phyloP scores from a whole-genome alignment of 2,329 filamentous ascomycete species.

The Neopestalotiopsis clavispora region DNA sequence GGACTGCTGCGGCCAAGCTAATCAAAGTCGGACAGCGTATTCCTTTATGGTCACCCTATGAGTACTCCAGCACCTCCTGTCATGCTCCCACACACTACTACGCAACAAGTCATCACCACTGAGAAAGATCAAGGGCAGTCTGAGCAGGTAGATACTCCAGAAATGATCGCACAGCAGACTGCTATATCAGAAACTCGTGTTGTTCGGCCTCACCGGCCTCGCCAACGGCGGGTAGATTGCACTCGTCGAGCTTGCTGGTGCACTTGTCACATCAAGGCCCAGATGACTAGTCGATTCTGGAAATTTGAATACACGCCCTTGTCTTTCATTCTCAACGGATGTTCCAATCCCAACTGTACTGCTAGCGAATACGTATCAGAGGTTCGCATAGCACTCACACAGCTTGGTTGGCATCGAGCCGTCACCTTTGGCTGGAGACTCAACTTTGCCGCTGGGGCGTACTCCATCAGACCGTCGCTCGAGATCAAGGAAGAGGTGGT shows the following conservation, averaged over 20 bases:
- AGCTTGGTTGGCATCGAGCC: conserved; percentile 10
- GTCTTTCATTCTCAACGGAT: conserved; percentile 2
- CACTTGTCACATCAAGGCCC: neutral
- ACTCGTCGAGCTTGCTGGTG: neutral
- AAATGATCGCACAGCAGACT: neutral
- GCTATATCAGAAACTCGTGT: no score
- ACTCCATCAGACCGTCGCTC: neutral
- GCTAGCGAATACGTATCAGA: neutral
- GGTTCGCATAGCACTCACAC: neutral
- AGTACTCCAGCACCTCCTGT: neutral
- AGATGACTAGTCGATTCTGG: neutral
- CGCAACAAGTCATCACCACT: neutral
- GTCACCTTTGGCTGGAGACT: neutral
- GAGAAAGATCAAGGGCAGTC: neutral
- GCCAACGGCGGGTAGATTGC: neutral
- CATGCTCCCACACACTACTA: neutral
- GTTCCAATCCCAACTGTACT: neutral
- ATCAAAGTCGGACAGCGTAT: neutral
- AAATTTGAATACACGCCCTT: conserved; percentile 12
- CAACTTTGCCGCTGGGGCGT: neutral
- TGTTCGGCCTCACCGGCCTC: neutral
- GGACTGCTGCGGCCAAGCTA: neutral
- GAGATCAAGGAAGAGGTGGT: neutral
- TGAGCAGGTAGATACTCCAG: neutral
- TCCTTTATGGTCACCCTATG: neutral